phyloP scores from a whole-genome alignment of 352 stramenopile genomes.

The Phytophthora brassicae region DNA sequence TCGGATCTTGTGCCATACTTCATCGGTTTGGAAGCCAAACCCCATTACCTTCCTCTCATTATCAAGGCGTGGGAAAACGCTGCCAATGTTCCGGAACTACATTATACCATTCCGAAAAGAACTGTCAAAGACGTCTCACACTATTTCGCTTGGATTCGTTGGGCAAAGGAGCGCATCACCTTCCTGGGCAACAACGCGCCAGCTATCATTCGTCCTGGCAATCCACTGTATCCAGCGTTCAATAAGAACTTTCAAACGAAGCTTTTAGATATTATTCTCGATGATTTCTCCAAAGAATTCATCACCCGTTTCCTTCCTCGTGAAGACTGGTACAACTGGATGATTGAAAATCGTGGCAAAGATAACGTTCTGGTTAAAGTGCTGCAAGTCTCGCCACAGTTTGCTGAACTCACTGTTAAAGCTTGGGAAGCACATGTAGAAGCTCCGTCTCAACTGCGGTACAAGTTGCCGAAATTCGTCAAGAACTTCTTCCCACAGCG shows the following conservation, averaged over 20 bases:
- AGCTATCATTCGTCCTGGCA: constrained; percentile 42
- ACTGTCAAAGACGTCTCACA: constrained; percentile 56
- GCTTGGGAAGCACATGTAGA: constrained; percentile 65
- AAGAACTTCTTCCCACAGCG: constrained; percentile 91
- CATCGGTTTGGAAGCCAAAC: constrained; percentile 31
- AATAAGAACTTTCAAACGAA: constrained; percentile 65
- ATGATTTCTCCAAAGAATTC: constrained; percentile 61
- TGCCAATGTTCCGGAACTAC: constrained; percentile 49
- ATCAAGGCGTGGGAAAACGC: constrained; percentile 66
- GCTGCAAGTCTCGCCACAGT: constrained; percentile 56
- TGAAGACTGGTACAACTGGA: constrained; percentile 81
- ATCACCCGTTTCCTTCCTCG: constrained; percentile 58
- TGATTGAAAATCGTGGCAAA: constrained; percentile 57
- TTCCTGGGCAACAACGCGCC: constrained; percentile 54
- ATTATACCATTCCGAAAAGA: constrained; percentile 68
- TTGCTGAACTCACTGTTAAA: constrained; percentile 64
- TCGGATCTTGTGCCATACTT: constrained; percentile 41
- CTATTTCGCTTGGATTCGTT: constrained; percentile 78
- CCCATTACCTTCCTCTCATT: constrained; percentile 57
- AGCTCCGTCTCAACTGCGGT: constrained; percentile 40
- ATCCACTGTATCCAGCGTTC: constrained; percentile 70
- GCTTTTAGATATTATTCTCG: constrained; percentile 61
- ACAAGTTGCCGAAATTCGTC: constrained; percentile 64
- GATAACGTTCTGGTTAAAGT: constrained; percentile 72
- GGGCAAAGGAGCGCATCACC: constrained; percentile 75